Base-by-base conservation (phyloP, 1,139 yeast species). In the Protomyces lactucae-debilis region DNA sequence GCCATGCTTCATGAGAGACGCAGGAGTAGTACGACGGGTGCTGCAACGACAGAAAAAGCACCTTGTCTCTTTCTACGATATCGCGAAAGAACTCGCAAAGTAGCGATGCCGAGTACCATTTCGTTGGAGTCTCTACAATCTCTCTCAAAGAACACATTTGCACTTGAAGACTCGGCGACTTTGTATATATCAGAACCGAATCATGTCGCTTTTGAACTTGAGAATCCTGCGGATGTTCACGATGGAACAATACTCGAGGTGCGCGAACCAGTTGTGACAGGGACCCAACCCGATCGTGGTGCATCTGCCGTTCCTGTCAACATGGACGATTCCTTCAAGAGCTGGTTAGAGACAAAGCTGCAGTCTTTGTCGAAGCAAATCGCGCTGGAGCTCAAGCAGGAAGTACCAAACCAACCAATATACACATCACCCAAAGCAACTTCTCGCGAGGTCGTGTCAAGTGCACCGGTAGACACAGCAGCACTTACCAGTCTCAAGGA, bases 201-300 rank as follows among this genome's bases (percentile, higher is more conserved):
- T 16, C 23, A 3, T 6, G 25, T 43, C 14, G 48, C 48, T 0
- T 92, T 89, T 72, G 97, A 92, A 73, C 76, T 93, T 28, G 98
- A 92, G 68, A 95, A 91, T 61, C n/a, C 46, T 10, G 51, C 40
- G 14, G 60, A 60, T 16, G 37, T 51, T 32, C 16, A 21, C 18
- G 37, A 51, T 14, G 37, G 37, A 8, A 32, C 36, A 2, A 32
- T 12, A 8, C 25, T 51, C 18, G 35, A 51, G 21, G 54, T 28
- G 43, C 43, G 14, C 16, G 16, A 14, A n/a, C 43, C 43, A 4
- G 14, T n/a, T 14, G 5, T 1, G 43, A 37, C 43, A 5, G 14
- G 43, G 16, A n/a, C 14, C 1, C 32, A 28, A 28, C 5, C 8
- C 32, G 32, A 28, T 28, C 32, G 32, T 2, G 32, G 8, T 28